phyloP scores from a whole-genome alignment of 2,329 filamentous ascomycete species.

The Cadophora luteo-olivacea region DNA sequence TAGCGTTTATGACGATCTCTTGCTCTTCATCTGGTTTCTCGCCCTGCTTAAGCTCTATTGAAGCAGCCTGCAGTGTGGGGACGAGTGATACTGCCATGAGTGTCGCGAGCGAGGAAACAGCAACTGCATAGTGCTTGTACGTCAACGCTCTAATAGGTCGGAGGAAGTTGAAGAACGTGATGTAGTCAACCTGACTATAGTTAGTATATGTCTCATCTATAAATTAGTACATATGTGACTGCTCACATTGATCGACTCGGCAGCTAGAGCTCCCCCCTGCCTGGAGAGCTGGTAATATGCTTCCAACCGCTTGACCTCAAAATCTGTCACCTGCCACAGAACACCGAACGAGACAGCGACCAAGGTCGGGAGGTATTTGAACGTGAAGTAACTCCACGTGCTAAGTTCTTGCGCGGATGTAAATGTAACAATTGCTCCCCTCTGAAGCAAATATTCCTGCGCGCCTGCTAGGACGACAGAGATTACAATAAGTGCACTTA shows the following conservation, averaged over 20 bases:
- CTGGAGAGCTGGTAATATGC: conserved; percentile 71
- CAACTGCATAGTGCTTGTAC: conserved; percentile 71
- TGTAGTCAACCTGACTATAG: conserved; percentile 53
- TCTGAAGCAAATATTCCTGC: conserved; percentile 62
- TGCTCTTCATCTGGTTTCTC: conserved; percentile 57
- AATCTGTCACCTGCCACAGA: conserved; percentile 70
- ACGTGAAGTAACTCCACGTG: conserved; percentile 60
- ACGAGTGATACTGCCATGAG: conserved; percentile 71
- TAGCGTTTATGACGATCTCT: conserved; percentile 59
- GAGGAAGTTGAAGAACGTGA: conserved; percentile 70
- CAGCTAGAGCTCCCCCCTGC: conserved; percentile 64
- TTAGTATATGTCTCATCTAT: conserved; percentile 2
- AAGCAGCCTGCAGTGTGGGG: conserved; percentile 71
- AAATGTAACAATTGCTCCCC: conserved; percentile 53
- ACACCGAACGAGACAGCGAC: conserved; percentile 67
- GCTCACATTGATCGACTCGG: conserved; percentile 70
- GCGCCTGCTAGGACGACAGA: conserved; percentile 58
- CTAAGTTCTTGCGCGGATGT: conserved; percentile 56
- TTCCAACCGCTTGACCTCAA: conserved; percentile 71
- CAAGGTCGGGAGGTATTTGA: conserved; percentile 69
- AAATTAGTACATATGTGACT: not conserved
- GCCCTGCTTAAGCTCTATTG: conserved; percentile 62
- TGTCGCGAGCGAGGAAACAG: conserved; percentile 68
- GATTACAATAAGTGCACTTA: conserved; percentile 58
- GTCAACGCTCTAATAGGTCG: conserved; percentile 68